These are phyloP conservation scores for Alternaria infectoria DNA, from an alignment of 2,329 filamentous ascomycete genomes.

Conservation along the genomic window DNA sequence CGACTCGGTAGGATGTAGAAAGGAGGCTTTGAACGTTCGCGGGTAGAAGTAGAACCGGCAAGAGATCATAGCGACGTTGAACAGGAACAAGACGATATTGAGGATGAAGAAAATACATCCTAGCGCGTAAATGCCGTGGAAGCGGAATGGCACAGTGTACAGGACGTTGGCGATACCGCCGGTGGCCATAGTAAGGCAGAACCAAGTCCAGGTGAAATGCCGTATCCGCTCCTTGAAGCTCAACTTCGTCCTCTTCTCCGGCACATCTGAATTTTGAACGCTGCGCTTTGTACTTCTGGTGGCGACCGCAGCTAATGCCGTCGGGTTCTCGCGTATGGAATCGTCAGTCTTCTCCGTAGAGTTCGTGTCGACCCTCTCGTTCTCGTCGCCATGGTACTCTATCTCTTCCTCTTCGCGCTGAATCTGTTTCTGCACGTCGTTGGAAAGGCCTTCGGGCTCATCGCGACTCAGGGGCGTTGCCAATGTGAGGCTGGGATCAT, in stretches of 20 bases:
- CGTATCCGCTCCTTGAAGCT: slow-evolving; percentile 62
- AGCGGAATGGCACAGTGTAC: slow-evolving; percentile 55
- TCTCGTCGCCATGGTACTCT: not conserved
- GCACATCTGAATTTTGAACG: not conserved
- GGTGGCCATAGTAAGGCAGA: slow-evolving; percentile 71
- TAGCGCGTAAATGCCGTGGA: slow-evolving; percentile 55
- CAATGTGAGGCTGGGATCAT: slow-evolving; percentile 12
- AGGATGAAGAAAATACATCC: slow-evolving; percentile 57
- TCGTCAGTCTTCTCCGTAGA: slow-evolving; percentile 7
- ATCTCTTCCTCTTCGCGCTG: slow-evolving; percentile 1
- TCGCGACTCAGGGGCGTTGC: not conserved
- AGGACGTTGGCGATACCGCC: slow-evolving; percentile 67
- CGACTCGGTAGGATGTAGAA: slow-evolving; percentile 78
- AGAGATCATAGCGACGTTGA: slow-evolving; percentile 71
- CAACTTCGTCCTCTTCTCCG: slow-evolving; percentile 13
- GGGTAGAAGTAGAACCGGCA: slow-evolving; percentile 73
- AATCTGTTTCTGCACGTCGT: not conserved
- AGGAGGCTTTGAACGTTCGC: slow-evolving; percentile 72
- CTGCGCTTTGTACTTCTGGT: slow-evolving; percentile 6
- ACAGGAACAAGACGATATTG: slow-evolving; percentile 67
- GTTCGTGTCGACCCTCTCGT: not conserved
- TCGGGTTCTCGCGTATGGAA: not conserved
- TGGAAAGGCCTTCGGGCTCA: not conserved
- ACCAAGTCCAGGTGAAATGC: slow-evolving; percentile 79
- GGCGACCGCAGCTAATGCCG: not conserved